phyloP scores from a whole-genome alignment of 2,329 filamentous ascomycete genomes.

The Lachnellula arida region DNA sequence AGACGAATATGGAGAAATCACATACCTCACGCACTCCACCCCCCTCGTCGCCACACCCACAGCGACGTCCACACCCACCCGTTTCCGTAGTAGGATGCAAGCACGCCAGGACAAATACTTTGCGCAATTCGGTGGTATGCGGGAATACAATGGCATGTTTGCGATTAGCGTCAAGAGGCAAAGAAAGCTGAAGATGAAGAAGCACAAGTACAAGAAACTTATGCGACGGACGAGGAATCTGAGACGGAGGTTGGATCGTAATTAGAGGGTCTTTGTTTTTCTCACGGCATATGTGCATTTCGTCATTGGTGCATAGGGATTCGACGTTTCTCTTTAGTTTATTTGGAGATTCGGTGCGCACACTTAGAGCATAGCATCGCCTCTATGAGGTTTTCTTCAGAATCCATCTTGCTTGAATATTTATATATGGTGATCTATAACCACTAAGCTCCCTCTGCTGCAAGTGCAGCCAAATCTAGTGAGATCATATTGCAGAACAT shows the following conservation, averaged over 20 bases:
- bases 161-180: slow-evolving; percentile 90
- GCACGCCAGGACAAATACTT: slow-evolving; percentile 56
- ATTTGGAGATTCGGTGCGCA: slow-evolving; percentile 4
- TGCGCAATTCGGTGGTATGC: slow-evolving; percentile 36
- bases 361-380: slow-evolving; percentile 13
- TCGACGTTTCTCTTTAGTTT: background rate
- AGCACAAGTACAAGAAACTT: slow-evolving; percentile 99
- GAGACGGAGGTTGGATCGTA: slow-evolving; percentile 60
- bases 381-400: slow-evolving; percentile 11
- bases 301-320: slow-evolving; percentile 13
- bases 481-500: background rate
- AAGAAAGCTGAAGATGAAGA: slow-evolving; percentile 98
- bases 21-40: slow-evolving; percentile 57
- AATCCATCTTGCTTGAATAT: background rate
- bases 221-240: slow-evolving; percentile 87
- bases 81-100: slow-evolving; percentile 68
- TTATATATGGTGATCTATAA: background rate
- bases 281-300: slow-evolving; percentile 5
- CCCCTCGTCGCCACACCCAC: slow-evolving; percentile 43
- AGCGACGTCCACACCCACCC: slow-evolving; percentile 28
- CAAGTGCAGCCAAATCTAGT: background rate
- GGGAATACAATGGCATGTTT: slow-evolving; percentile 56
- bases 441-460: background rate
- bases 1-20: slow-evolving; percentile 54
- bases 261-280: slow-evolving; percentile 22